Percentiles rank a stretch among this genome's conserved stretches.
Conservation (phyloP, 805 yeast species). For the Myxozyma geophila region DNA sequence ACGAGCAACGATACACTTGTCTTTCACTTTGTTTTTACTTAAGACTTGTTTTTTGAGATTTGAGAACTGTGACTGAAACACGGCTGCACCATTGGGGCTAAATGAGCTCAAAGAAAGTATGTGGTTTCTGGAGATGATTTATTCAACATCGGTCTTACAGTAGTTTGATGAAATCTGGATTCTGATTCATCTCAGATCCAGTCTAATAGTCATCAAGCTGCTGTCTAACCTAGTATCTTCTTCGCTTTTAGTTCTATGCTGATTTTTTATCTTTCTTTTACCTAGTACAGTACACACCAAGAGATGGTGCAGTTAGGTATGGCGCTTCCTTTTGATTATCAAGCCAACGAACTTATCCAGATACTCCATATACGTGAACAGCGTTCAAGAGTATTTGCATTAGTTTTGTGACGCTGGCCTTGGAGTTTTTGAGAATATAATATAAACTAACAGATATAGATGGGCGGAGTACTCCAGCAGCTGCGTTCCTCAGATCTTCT, state of each 20-base stretch:
- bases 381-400: too few species aligned
- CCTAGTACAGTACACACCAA: slow-evolving; percentile 37
- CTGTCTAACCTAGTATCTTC: too few species aligned
- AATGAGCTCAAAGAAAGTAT: slow-evolving; percentile 19
- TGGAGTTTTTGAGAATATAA: background rate
- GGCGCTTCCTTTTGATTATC: slow-evolving; percentile 3
- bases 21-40: background rate
- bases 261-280: background rate
- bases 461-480: slow-evolving; percentile 35
- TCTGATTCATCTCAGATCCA: background rate
- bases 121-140: background rate
- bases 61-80: too few species aligned
- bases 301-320: slow-evolving; percentile 49
- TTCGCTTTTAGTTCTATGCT: too few species aligned
- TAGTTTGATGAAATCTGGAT: too few species aligned
- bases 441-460: background rate
- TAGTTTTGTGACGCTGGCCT: too few species aligned
- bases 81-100: background rate
- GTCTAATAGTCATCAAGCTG: background rate
- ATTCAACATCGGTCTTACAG: too few species aligned
- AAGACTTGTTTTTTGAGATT: too few species aligned
- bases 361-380: too few species aligned
- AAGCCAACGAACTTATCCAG: background rate
- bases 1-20: too few species aligned
- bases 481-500: slow-evolving; percentile 23